phyloP scores from a whole-genome alignment of 306 rosid species.

The Carpinus fangiana region DNA sequence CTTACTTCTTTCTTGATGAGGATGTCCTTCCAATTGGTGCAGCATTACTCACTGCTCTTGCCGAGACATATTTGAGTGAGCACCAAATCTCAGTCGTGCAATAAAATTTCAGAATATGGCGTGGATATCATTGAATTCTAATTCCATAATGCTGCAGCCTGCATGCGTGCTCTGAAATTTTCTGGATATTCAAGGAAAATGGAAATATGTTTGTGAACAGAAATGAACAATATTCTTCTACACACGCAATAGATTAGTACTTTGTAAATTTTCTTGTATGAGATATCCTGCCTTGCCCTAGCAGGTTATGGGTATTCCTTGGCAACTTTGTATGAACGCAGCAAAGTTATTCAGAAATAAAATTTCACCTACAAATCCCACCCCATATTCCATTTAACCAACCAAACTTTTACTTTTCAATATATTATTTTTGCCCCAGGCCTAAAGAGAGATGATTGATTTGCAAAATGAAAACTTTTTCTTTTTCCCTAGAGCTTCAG shows the following conservation, averaged over 20 bases:
- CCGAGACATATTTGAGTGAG: conserved; percentile 52
- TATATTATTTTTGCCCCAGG: too few relatives aligned
- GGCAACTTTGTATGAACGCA: not conserved
- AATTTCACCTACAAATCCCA: too few relatives aligned
- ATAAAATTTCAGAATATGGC: conserved; percentile 13
- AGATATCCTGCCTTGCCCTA: not conserved
- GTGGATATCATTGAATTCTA: not conserved
- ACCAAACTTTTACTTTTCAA: too few relatives aligned
- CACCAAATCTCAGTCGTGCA: conserved; percentile 12
- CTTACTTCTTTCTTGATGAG: conserved; percentile 73
- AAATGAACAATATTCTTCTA: not conserved
- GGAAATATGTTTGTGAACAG: not conserved
- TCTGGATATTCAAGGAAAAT: not conserved
- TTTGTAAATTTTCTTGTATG: not conserved
- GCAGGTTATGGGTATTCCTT: not conserved
- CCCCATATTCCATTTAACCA: too few relatives aligned
- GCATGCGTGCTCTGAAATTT: not conserved
- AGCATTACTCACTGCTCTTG: conserved; percentile 56
- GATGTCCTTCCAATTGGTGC: conserved; percentile 64
- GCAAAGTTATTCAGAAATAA: too few relatives aligned
- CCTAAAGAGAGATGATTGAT: too few relatives aligned
- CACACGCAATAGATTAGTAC: too few relatives aligned
- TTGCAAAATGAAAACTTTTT: too few relatives aligned
- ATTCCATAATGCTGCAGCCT: not conserved
- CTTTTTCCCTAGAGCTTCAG: not conserved